Percentiles rank a stretch among this genome's conserved stretches.
These are phyloP conservation scores for Stemphylium lycopersici DNA, from an alignment of 2,329 filamentous ascomycete species.

Conservation along the genomic window DNA sequence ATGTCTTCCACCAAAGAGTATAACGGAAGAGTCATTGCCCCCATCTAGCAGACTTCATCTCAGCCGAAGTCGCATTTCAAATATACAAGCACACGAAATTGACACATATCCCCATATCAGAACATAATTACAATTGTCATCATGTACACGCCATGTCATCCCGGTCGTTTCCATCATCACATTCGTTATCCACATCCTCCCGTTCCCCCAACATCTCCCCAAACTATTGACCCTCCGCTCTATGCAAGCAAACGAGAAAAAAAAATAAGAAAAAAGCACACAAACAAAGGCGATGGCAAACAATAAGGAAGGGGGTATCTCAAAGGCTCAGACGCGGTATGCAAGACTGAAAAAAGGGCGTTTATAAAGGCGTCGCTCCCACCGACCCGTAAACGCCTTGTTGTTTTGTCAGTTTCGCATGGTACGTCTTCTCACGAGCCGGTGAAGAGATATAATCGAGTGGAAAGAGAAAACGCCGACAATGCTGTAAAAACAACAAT, in stretches of 20 bases:
- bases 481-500: background rate
- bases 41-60: too few relatives aligned
- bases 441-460: conserved; percentile 13
- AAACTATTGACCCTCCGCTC: background rate
- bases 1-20: too few relatives aligned
- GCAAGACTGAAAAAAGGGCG: conserved; percentile 17
- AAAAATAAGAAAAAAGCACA: too few relatives aligned
- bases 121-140: background rate
- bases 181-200: background rate
- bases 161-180: background rate
- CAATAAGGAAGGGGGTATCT: conserved; percentile 23
- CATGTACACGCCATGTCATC: background rate
- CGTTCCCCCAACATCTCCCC: background rate
- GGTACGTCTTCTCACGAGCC: conserved; percentile 27
- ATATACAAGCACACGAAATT: too few relatives aligned
- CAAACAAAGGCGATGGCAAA: background rate
- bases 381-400: conserved; percentile 29
- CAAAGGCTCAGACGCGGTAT: conserved; percentile 21
- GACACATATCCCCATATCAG: too few relatives aligned
- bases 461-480: background rate
- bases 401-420: conserved; percentile 12
- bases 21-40: too few relatives aligned
- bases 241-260: background rate
- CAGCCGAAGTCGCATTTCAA: too few relatives aligned
- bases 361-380: conserved; percentile 26